Percentiles rank a stretch among this genome's conserved stretches.
These are phyloP conservation scores for Hypomontagnella submonticulosa DNA, from an alignment of 495 filamentous ascomycete species.

Conservation along the genomic window DNA sequence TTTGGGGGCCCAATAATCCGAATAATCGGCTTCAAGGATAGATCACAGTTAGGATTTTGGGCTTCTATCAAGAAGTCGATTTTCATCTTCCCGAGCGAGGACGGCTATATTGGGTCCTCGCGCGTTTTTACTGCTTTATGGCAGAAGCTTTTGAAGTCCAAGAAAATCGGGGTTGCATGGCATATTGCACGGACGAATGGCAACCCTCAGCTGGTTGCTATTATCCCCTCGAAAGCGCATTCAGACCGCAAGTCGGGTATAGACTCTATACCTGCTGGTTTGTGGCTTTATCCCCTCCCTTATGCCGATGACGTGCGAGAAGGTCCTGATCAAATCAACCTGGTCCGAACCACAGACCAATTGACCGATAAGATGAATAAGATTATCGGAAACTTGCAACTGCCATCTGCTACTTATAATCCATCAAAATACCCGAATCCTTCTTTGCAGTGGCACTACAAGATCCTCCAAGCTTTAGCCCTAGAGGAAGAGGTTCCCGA, in stretches of 20 bases:
- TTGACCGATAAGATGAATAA: slow-evolving; percentile 83
- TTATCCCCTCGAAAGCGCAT: slow-evolving; percentile 78
- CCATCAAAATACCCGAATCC: slow-evolving; percentile 93
- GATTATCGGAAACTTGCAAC: slow-evolving; percentile 85
- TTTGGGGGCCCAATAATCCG: slow-evolving; percentile 84
- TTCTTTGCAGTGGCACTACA: slow-evolving; percentile 97
- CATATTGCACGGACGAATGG: slow-evolving; percentile 85
- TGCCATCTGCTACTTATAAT: slow-evolving; percentile 86
- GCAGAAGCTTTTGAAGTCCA: slow-evolving; percentile 79
- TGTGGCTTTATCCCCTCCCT: slow-evolving; percentile 90
- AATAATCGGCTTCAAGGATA: slow-evolving; percentile 93
- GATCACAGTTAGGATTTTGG: slow-evolving; percentile 81
- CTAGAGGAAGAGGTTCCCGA: slow-evolving; percentile 92
- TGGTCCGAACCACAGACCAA: slow-evolving; percentile 71
- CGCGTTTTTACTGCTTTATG: slow-evolving; percentile 92
- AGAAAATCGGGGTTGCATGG: slow-evolving; percentile 89
- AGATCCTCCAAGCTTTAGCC: slow-evolving; percentile 90
- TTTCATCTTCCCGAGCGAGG: slow-evolving; percentile 95
- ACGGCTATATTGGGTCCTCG: slow-evolving; percentile 87
- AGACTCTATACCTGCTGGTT: slow-evolving; percentile 79
- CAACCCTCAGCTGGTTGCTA: slow-evolving; percentile 78
- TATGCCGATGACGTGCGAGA: slow-evolving; percentile 91
- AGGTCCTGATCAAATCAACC: slow-evolving; percentile 62
- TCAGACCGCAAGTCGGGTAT: slow-evolving; percentile 69
- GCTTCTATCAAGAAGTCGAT: slow-evolving; percentile 84